These are phyloP conservation scores for Dothistroma pini DNA, from an alignment of 2,329 filamentous ascomycete species.

Conservation along the genomic window DNA sequence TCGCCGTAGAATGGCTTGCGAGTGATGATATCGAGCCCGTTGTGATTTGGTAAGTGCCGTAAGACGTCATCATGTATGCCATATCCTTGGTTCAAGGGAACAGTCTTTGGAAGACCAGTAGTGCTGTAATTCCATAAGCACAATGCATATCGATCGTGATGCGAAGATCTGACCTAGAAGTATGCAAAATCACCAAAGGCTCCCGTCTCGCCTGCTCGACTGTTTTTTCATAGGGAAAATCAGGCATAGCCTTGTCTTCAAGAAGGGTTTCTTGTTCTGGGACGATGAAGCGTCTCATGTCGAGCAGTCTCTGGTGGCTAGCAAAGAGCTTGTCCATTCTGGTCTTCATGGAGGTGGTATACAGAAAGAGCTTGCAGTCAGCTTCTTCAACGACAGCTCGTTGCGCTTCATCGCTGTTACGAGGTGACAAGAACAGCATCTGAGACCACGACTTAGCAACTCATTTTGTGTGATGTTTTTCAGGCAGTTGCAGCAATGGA, in stretches of 20 bases:
- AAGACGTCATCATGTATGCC: neutral
- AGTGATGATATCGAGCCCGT: neutral
- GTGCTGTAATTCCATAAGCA: neutral
- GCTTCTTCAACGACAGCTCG: neutral
- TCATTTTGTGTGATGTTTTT: neutral
- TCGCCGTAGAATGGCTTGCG: neutral
- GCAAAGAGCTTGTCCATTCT: neutral
- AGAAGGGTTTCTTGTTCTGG: neutral
- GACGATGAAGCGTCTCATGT: neutral
- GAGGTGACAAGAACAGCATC: neutral
- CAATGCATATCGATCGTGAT: neutral
- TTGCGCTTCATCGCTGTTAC: neutral
- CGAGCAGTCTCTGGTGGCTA: neutral
- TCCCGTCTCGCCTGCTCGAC: neutral
- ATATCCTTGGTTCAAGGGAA: neutral
- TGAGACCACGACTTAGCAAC: neutral
- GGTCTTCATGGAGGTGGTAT: neutral
- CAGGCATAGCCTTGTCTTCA: neutral
- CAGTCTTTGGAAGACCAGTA: neutral
- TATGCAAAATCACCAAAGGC: neutral
- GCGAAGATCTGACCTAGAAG: neutral
- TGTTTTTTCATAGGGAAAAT: neutral
- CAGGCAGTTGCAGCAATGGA: neutral
- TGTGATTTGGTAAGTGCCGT: neutral
- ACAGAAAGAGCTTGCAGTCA: neutral